Base-by-base conservation (phyloP, 768 basidiomycete species). In the Glaciozyma martinii region DNA sequence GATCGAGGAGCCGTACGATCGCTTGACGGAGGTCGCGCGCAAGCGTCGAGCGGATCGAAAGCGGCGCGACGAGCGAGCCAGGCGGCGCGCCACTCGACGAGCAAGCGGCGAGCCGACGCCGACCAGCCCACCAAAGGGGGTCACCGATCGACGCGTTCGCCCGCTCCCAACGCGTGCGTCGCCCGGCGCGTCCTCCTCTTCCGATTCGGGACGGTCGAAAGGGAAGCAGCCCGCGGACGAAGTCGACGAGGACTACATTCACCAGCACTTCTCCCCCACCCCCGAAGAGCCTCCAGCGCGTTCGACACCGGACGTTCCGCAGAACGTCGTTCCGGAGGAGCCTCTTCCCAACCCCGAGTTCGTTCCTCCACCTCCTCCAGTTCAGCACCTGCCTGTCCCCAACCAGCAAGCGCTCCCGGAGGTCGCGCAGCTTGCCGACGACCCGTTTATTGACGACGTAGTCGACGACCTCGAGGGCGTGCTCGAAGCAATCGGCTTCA, bases 381-480 rank as follows among this genome's bases (percentile, higher is more conserved):
- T n/a, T 47, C 46, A 3, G 46, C 46, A 21, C 8, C 29, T 19
- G 21, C 53, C 32, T 8, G 8, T 21, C 32, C 32, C 13, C 15
- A 5, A 27, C 33, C 42, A 23, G 56, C 40, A 16, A 23, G 40
- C n/a, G 25, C 23, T 10, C 12, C 52, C 52, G 40, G n/a, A 21
- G 37, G 5, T 57, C 1, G 37, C 25, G 1, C 7, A n/a, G n/a
- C 42, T 40, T 13, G 66, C 15, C 23, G 55, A 63, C 15, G 65
- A 60, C 19, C 30, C 13, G 16, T 7, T 57, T 19, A 40, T 40
- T 10, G 55, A 5, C 13, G 62, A 47, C 47, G 55, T 56, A 1
- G 54, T 60, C 23, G 68, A 63, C 23, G 65, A 63, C 52, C 44
- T 55, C n/a, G 43, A 56, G 23, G 59, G 62, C 44, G 59, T 55